Conservation (phyloP, 1,284 basidiomycete species). For the Moesziomyces antarcticus region DNA sequence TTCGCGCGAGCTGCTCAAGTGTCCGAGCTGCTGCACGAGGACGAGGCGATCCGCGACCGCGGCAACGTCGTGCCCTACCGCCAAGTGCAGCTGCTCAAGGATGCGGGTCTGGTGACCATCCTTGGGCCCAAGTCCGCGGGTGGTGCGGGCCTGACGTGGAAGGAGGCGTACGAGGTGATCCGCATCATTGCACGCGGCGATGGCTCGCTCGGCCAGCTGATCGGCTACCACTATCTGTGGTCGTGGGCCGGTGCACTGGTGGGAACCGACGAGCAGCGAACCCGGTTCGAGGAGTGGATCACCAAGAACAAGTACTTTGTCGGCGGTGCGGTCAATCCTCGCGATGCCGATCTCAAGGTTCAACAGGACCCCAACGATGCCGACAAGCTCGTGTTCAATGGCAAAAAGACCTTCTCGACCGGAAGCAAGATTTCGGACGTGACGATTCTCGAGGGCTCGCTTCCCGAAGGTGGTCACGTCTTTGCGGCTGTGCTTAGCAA, state of each 20-base stretch:
- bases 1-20: conserved; percentile 62
- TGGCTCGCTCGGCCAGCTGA: conserved; percentile 60
- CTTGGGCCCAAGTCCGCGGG: conserved; percentile 59
- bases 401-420: conserved; percentile 67
- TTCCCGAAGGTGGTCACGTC: conserved; percentile 58
- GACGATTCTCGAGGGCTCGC: conserved; percentile 65
- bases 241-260: conserved; percentile 61
- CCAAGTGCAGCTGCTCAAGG: conserved; percentile 66
- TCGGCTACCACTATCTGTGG: conserved; percentile 61
- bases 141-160: conserved; percentile 60
- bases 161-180: conserved; percentile 60
- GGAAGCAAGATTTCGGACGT: conserved; percentile 67
- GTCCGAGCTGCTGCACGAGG: conserved; percentile 56
- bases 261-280: conserved; percentile 60
- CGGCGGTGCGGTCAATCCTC: conserved; percentile 68
- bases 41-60: conserved; percentile 63
- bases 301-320: conserved; percentile 61
- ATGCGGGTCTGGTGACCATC: conserved; percentile 62
- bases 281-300: conserved; percentile 43
- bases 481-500: conserved; percentile 64
- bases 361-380: conserved; percentile 49
- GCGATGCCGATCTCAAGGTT: conserved; percentile 65
- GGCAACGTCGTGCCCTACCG: conserved; percentile 65
- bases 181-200: conserved; percentile 64
- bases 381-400: conserved; percentile 60